Evolutionary conservation across 176 grass and related monocot genomes (phyloP).

Genomic region (Cenchrus purpureus): DNA sequence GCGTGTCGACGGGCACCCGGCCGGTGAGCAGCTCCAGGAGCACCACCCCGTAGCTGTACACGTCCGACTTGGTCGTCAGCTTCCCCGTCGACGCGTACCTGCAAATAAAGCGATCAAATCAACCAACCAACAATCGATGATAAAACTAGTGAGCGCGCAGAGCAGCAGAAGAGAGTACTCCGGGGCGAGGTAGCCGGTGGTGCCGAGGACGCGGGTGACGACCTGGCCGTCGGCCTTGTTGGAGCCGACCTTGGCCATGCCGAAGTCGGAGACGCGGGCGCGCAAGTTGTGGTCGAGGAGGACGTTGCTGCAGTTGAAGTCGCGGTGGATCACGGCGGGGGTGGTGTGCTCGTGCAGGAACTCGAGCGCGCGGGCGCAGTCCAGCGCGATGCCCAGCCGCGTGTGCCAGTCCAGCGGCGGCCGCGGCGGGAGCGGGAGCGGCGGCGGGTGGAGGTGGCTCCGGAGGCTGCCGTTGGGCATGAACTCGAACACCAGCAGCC

Average conservation of each 20-base stretch:
- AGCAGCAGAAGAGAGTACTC: conserved; percentile 46
- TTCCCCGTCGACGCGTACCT: conserved; percentile 97
- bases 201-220: conserved; percentile 90
- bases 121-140: no score
- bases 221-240: conserved; percentile 91
- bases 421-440: not conserved
- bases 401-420: conserved; percentile 77
- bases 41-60: conserved; percentile 92
- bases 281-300: conserved; percentile 77
- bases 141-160: no score
- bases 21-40: conserved; percentile 91
- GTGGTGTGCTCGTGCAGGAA: conserved; percentile 86
- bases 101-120: not conserved
- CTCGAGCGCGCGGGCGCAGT: conserved; percentile 87
- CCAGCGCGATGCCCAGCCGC: conserved; percentile 82
- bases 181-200: conserved; percentile 95
- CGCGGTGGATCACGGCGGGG: conserved; percentile 93
- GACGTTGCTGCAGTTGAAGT: conserved; percentile 91
- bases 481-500: conserved; percentile 91
- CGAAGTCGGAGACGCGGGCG: conserved; percentile 83
- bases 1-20: conserved; percentile 76
- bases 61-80: conserved; percentile 97
- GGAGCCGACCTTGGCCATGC: conserved; percentile 95
- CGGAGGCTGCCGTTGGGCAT: conserved; percentile 93
- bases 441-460: conserved; percentile 65